Base-by-base conservation (phyloP, 106 monocot genomes). In the Gastrodia elata region DNA sequence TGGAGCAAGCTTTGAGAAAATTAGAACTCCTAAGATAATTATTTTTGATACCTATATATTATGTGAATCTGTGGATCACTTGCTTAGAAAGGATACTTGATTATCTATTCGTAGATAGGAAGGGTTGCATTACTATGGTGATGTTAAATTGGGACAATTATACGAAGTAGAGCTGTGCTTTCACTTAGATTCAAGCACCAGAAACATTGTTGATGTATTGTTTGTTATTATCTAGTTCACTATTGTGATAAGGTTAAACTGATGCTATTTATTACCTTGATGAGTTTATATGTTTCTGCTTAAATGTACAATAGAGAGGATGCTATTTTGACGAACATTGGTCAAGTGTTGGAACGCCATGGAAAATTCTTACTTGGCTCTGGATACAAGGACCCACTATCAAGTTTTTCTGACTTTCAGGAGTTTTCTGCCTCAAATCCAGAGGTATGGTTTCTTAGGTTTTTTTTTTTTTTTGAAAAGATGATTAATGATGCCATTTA, bases 391-490 rank as follows among this genome's bases (percentile, higher is more conserved):
- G 83, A 96, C 68, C 92, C 95, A n/a, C 82, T 96, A 43, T 79
- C 89, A 16, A 92, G 78, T 77, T 96, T 96, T 73, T 61, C 82
- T 43, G 86, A 87, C 37, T 82, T 96, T 36, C 92, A 96, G 36
- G 75, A 87, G 43, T 96, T 96, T 71, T 96, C 95, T 38, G 74
- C 80, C n/a, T 84, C 82, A 20, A 85, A 92, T 55, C 91, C 91
- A n/a, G 89, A 92, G 92, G 95, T 96, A 75, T 59, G 65, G 6
- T 65, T 27, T 22, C 48, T 68, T 42, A 24, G 35, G 28, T 1
- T 46, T 71, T 25, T 38, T 27, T 73, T n/a, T 81, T 33, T 18
- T 72, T 30, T 68, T 1, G 25, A 61, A 39, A 24, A 27, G 5
- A 44, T 28, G 14, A 46, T 70, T 38, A 20, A 65, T 75, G 57